Conservation (phyloP, 495 filamentous ascomycete genomes). For the Lineolata rhizophorae region DNA sequence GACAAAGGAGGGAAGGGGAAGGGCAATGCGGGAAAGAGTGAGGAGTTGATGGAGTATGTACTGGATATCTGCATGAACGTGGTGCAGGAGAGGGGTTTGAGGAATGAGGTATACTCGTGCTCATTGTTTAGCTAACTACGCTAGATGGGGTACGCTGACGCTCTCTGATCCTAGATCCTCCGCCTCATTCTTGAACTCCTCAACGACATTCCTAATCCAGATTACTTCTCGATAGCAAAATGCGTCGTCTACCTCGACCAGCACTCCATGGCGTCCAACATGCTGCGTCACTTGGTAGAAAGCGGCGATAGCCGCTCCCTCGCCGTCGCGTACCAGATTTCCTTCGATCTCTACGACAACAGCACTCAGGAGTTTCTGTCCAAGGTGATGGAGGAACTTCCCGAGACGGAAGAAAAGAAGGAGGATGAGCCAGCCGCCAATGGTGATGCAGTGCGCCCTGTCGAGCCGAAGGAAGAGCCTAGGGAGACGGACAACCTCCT, state of each 20-base stretch:
- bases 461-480: conserved; percentile 16
- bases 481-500: conserved; percentile 19
- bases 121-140: conserved; percentile 1
- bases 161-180: conserved; percentile 54
- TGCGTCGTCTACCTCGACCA: conserved; percentile 94
- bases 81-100: conserved; percentile 76
- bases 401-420: conserved; percentile 22
- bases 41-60: conserved; percentile 93
- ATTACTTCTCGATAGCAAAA: conserved; percentile 96
- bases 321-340: conserved; percentile 86
- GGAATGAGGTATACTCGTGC: conserved; percentile 39
- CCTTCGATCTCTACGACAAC: conserved; percentile 95
- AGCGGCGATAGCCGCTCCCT: conserved; percentile 55
- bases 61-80: conserved; percentile 93
- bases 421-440: conserved; percentile 22
- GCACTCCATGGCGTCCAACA: conserved; percentile 71
- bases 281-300: conserved; percentile 61
- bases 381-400: conserved; percentile 67
- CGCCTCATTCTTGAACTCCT: conserved; percentile 72
- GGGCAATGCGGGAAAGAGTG: conserved; percentile 26
- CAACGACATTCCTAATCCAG: conserved; percentile 69
- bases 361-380: conserved; percentile 90
- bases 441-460: conserved; percentile 11
- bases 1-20: conserved; percentile 49
- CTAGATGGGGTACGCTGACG: no score